Evolutionary conservation across 2,329 filamentous ascomycete species (phyloP).

Genomic region (Scopulariopsis brevicaulis): DNA sequence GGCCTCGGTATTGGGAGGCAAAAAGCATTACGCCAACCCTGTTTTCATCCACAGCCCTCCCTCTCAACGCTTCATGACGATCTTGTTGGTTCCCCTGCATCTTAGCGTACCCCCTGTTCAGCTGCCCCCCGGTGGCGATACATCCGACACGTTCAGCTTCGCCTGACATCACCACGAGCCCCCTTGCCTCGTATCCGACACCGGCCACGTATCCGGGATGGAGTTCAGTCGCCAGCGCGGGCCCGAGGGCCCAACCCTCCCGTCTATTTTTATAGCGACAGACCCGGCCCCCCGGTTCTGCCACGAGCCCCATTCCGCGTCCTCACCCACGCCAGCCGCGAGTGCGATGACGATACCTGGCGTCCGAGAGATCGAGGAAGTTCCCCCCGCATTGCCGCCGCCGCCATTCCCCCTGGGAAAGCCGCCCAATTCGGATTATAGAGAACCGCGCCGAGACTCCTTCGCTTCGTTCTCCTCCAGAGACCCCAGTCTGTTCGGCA

Average conservation of each 20-base stretch:
- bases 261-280: slow-evolving; percentile 7
- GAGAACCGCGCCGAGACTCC: slow-evolving; percentile 3
- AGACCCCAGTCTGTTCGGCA: slow-evolving; percentile 4
- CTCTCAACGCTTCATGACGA: slow-evolving; percentile 3
- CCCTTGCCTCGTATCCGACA: neutral
- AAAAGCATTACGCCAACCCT: neutral
- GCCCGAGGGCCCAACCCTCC: slow-evolving; percentile 6
- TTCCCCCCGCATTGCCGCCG: slow-evolving; percentile 9
- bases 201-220: slow-evolving; percentile 3
- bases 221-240: slow-evolving; percentile 5
- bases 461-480: slow-evolving; percentile 6
- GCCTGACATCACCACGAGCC: neutral
- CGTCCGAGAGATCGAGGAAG: slow-evolving; percentile 3
- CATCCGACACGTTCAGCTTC: neutral
- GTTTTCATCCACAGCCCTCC: neutral
- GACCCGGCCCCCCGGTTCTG: slow-evolving; percentile 4
- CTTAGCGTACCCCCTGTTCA: slow-evolving; percentile 1
- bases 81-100: slow-evolving; percentile 1
- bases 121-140: slow-evolving; percentile 3
- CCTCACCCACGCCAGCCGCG: slow-evolving; percentile 3
- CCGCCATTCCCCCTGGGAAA: slow-evolving; percentile 5
- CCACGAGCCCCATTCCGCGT: neutral
- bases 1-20: neutral
- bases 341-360: slow-evolving; percentile 9
- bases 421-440: slow-evolving; percentile 5